phyloP scores from a whole-genome alignment of 2,329 filamentous ascomycete genomes.

The Coniochaeta sp. region DNA sequence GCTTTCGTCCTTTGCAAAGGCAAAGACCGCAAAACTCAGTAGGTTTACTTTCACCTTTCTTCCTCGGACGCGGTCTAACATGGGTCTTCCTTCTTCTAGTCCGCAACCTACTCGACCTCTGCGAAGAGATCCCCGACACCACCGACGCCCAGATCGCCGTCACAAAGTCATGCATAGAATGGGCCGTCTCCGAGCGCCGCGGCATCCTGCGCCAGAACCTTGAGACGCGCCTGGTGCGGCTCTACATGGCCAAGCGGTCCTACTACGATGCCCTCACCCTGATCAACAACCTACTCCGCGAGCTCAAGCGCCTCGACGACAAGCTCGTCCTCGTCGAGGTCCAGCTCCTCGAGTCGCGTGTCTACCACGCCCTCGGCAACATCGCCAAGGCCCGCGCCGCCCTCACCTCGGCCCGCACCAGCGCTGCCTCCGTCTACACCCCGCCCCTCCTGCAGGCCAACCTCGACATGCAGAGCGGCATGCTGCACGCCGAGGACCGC shows the following conservation, averaged over 20 bases:
- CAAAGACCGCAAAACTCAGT: constrained; percentile 98
- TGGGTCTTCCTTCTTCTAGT: constrained; percentile 47
- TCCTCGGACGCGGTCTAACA: background rate
- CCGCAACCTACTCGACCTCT: constrained; percentile 91
- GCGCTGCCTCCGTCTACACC: constrained; percentile 94
- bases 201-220: constrained; percentile 97
- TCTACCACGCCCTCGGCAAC: constrained; percentile 96
- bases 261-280: constrained; percentile 96
- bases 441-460: constrained; percentile 91
- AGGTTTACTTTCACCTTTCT: constrained; percentile 28
- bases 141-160: constrained; percentile 90
- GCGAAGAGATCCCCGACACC: constrained; percentile 87
- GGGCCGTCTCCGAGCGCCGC: constrained; percentile 89
- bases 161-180: constrained; percentile 99
- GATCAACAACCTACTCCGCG: constrained; percentile 91
- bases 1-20: constrained; percentile 94
- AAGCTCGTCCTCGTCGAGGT: constrained; percentile 97
- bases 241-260: constrained; percentile 95
- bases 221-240: constrained; percentile 84
- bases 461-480: constrained; percentile 98
- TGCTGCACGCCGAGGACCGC: constrained; percentile 96
- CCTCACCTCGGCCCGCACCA: constrained; percentile 87
- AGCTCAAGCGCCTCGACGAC: constrained; percentile 96
- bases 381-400: constrained; percentile 92
- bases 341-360: constrained; percentile 90